phyloP scores from a whole-genome alignment of 352 stramenopile species.

The Phytopythium mirpurense region DNA sequence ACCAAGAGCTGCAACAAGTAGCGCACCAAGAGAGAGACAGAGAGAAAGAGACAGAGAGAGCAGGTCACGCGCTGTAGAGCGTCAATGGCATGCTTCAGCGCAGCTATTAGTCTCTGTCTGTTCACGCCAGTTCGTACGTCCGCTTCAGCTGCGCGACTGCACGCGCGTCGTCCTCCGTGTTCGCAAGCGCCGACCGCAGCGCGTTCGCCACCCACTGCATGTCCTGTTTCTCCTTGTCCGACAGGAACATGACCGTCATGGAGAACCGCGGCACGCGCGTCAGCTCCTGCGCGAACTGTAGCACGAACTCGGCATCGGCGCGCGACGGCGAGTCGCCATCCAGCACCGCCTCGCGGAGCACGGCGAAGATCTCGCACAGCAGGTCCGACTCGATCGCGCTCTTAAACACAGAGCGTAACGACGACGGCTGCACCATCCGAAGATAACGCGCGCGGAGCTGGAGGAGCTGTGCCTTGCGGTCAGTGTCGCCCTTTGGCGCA shows the following conservation, averaged over 20 bases:
- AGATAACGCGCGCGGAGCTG: conserved; percentile 48
- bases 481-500: conserved; percentile 29
- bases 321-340: background rate
- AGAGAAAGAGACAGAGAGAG: too few relatives aligned
- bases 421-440: conserved; percentile 24
- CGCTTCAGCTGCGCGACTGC: conserved; percentile 29
- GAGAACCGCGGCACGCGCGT: conserved; percentile 59
- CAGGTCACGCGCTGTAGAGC: background rate
- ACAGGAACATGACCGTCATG: conserved; percentile 82
- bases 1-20: conserved; percentile 86
- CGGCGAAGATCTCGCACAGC: conserved; percentile 59
- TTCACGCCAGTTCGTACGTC: conserved; percentile 34
- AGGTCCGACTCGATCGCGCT: conserved; percentile 75
- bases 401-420: conserved; percentile 53
- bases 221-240: conserved; percentile 49
- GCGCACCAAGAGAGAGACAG: too few relatives aligned
- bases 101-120: background rate
- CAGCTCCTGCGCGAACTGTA: conserved; percentile 34
- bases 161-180: conserved; percentile 6
- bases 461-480: conserved; percentile 21
- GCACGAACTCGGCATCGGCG: conserved; percentile 15
- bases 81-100: background rate
- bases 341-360: conserved; percentile 27
- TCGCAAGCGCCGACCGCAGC: conserved; percentile 12
- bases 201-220: conserved; percentile 36